Conservation (phyloP, 345 rosid genomes). For the Rhodomyrtus tomentosa region DNA sequence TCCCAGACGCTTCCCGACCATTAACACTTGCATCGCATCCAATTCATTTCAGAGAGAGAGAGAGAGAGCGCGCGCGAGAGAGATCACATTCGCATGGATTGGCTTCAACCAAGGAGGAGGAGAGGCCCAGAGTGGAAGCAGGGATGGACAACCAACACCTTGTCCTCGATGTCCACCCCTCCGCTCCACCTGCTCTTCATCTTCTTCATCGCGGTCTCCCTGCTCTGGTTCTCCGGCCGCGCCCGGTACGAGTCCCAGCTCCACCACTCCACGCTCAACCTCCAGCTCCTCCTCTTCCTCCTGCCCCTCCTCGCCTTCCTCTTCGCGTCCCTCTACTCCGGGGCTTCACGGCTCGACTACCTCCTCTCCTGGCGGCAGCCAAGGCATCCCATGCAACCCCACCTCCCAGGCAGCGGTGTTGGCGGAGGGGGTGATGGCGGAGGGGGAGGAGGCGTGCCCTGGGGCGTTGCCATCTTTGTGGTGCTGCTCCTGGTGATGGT, state of each 20-base stretch:
- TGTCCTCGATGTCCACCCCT: slow-evolving; percentile 23
- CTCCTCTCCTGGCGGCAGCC: slow-evolving; percentile 1
- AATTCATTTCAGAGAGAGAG: background rate
- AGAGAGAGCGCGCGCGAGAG: background rate
- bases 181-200: slow-evolving; percentile 30
- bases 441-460: slow-evolving; percentile 13
- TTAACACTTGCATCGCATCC: background rate
- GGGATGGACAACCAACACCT: slow-evolving; percentile 32
- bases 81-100: slow-evolving; percentile 22
- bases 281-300: slow-evolving; percentile 25
- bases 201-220: slow-evolving; percentile 32
- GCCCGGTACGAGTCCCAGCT: slow-evolving; percentile 16
- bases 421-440: background rate
- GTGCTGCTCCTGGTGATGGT: slow-evolving; percentile 26
- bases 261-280: slow-evolving; percentile 12
- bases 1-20: background rate
- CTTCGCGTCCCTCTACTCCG: slow-evolving; percentile 12
- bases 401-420: background rate
- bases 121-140: slow-evolving; percentile 53
- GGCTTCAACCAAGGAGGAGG: slow-evolving; percentile 39
- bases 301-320: slow-evolving; percentile 24
- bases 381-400: background rate
- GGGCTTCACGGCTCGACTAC: background rate
- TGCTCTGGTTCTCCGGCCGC: slow-evolving; percentile 34
- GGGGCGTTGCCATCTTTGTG: slow-evolving; percentile 30